Conservation (phyloP, 495 filamentous ascomycete species). For the Paragyromitra xinjiangensis region DNA sequence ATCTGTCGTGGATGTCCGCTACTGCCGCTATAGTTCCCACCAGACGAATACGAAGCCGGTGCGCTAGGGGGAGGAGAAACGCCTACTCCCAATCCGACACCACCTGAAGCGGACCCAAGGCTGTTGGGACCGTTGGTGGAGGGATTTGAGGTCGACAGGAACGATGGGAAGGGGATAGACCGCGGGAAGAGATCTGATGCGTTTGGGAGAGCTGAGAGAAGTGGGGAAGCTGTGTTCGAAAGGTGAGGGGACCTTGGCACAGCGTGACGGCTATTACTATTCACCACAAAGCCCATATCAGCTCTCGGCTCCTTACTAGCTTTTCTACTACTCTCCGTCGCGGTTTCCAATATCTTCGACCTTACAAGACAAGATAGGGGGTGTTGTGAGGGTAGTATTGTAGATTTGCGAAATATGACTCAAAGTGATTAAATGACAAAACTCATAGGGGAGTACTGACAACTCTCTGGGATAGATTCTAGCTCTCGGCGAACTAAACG, state of each 20-base stretch:
- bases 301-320: slow-evolving; percentile 26
- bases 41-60: slow-evolving; percentile 57
- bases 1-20: slow-evolving; percentile 45
- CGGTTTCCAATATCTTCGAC: neutral
- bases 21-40: slow-evolving; percentile 43
- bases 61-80: slow-evolving; percentile 55
- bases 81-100: slow-evolving; percentile 53
- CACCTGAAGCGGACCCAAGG: slow-evolving; percentile 54
- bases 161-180: slow-evolving; percentile 53
- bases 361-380: slow-evolving; percentile 5
- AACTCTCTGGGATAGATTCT: slow-evolving; percentile 56
- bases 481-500: slow-evolving; percentile 53
- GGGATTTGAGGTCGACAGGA: slow-evolving; percentile 55
- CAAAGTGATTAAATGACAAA: slow-evolving; percentile 26
- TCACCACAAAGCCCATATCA: slow-evolving; percentile 19
- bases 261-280: slow-evolving; percentile 51
- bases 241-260: slow-evolving; percentile 49
- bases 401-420: slow-evolving; percentile 33
- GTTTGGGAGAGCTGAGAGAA: slow-evolving; percentile 54
- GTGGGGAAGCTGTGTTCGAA: slow-evolving; percentile 55
- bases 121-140: slow-evolving; percentile 54
- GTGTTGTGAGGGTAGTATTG: neutral
- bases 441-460: slow-evolving; percentile 48
- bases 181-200: slow-evolving; percentile 54
- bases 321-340: slow-evolving; percentile 15